phyloP scores from a whole-genome alignment of 192 early-diverging fungal species.

The Rhizophlyctis rosea region DNA sequence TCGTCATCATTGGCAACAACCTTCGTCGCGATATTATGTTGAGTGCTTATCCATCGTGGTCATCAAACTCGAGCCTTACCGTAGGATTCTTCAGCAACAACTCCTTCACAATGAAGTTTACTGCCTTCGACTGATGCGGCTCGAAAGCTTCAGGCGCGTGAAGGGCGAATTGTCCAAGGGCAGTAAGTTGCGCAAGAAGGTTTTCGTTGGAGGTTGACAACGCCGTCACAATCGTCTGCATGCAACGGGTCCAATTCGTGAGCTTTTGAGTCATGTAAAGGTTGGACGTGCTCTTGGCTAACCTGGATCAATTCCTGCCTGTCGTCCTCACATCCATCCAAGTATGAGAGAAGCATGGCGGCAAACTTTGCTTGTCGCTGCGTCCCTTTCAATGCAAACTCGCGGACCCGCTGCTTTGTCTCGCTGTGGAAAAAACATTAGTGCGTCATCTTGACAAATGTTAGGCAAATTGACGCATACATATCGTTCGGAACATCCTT shows the following conservation, averaged over 20 bases:
- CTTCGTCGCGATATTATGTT: not conserved
- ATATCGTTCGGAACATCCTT: conserved; percentile 42
- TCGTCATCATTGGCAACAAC: conserved; percentile 9
- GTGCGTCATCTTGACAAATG: conserved; percentile 4
- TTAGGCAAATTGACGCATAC: conserved; percentile 16
- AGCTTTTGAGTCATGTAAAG: not conserved
- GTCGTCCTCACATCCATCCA: conserved; percentile 40
- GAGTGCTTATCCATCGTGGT: not conserved
- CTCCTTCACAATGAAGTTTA: conserved; percentile 61
- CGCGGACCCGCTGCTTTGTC: conserved; percentile 38
- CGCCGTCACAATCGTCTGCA: conserved; percentile 15
- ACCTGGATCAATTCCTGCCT: conserved; percentile 54
- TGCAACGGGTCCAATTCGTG: not conserved
- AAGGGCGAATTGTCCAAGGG: conserved; percentile 60
- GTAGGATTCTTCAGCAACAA: conserved; percentile 36
- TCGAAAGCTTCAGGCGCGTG: conserved; percentile 58
- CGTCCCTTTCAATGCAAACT: conserved; percentile 54
- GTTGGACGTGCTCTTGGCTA: conserved; percentile 3
- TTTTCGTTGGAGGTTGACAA: conserved; percentile 15
- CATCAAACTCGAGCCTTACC: not conserved
- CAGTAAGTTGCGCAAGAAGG: conserved; percentile 35
- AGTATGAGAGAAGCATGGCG: conserved; percentile 64
- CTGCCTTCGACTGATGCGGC: conserved; percentile 40
- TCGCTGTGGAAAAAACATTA: conserved; percentile 21
- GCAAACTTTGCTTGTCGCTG: conserved; percentile 69